These are phyloP conservation scores for Pythium aristosporum DNA, from an alignment of 352 stramenopile species.

Conservation along the genomic window DNA sequence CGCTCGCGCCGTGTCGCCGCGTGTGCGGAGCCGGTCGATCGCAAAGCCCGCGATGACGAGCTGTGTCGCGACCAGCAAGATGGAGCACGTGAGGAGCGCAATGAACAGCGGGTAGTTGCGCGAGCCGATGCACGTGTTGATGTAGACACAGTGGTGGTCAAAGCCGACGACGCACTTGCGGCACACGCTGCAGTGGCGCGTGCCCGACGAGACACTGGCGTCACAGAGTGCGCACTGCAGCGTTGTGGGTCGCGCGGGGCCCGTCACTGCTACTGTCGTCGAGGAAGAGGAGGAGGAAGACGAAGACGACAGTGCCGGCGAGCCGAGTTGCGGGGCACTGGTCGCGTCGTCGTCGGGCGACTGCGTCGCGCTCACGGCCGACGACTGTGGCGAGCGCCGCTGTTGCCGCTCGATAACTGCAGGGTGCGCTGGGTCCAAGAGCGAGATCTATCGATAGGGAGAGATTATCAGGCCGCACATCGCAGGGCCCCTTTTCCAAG, in stretches of 20 bases:
- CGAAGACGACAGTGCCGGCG: conserved; percentile 5
- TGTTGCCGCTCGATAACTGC: conserved; percentile 26
- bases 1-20: conserved; percentile 4
- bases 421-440: conserved; percentile 42
- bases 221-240: conserved; percentile 41
- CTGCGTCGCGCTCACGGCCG: conserved; percentile 14
- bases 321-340: neutral
- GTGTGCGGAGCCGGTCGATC: conserved; percentile 26
- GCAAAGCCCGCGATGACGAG: conserved; percentile 46
- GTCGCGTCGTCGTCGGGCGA: conserved; percentile 10
- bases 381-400: neutral
- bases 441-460: conserved; percentile 40
- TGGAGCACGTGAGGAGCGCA: conserved; percentile 51
- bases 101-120: conserved; percentile 69
- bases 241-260: conserved; percentile 11
- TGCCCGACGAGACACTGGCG: conserved; percentile 39
- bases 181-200: conserved; percentile 90
- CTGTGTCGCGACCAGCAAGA: conserved; percentile 56
- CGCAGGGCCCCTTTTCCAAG: neutral
- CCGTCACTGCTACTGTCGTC: neutral
- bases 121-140: conserved; percentile 93
- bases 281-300: conserved; percentile 12
- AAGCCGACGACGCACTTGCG: conserved; percentile 93
- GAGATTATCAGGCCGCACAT: neutral
- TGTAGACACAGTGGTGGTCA: conserved; percentile 95